These are phyloP conservation scores for Asclepias syriaca DNA, from an alignment of 257 asterid species.

Conservation along the genomic window DNA sequence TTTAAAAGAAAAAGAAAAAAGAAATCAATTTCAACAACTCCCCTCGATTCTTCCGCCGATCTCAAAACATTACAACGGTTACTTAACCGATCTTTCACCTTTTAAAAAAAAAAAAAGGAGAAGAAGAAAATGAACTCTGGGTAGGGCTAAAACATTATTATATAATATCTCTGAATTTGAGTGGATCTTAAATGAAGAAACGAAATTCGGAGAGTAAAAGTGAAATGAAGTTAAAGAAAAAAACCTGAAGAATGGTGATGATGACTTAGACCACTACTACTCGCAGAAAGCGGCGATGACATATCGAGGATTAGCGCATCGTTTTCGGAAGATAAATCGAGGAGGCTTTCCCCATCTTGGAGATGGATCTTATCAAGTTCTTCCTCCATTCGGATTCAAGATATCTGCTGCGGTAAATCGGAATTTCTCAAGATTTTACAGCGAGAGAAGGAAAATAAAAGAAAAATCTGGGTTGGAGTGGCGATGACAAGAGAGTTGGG, in stretches of 20 bases:
- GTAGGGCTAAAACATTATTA: not conserved
- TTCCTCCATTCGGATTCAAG: slow-evolving; percentile 1
- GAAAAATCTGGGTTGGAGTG: not conserved
- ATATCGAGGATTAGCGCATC: slow-evolving; percentile 20
- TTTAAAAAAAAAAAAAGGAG: too few species aligned
- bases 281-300: slow-evolving; percentile 17
- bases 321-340: slow-evolving; percentile 28
- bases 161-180: not conserved
- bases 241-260: slow-evolving; percentile 40
- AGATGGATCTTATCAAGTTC: slow-evolving; percentile 24
- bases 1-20: not conserved
- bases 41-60: not conserved
- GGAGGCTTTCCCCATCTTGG: slow-evolving; percentile 35
- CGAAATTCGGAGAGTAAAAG: not conserved
- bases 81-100: not conserved
- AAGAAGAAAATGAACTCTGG: not conserved
- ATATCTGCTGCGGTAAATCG: not conserved
- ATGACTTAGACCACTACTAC: not conserved
- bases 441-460: not conserved
- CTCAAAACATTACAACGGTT: too few species aligned
- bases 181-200: slow-evolving; percentile 1
- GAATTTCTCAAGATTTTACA: not conserved
- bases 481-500: not conserved
- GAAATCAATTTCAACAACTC: not conserved
- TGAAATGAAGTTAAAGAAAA: not conserved